Base-by-base conservation (phyloP, 148 eudicot genomes). In the Chenopodium suecicum region DNA sequence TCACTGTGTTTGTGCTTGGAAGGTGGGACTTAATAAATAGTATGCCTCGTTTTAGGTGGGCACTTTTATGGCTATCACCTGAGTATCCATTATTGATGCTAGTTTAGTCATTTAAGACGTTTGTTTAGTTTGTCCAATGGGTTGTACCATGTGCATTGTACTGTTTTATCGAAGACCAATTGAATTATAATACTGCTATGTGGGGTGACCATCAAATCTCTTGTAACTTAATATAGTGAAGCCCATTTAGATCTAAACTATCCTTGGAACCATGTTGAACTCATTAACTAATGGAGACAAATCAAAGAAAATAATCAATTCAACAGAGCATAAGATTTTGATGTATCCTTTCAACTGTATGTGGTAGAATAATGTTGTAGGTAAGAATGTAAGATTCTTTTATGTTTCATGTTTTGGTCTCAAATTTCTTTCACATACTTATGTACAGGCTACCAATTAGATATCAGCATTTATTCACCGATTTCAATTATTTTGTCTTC, bases 151-250 rank as follows among this genome's bases (percentile, higher is more conserved):
- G 76, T 62, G 80, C 76, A 9, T 71, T 71, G 32, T 74, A 22
- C 81, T 19, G 56, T 72, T 65, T 62, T 64, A 41, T 44, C 48
- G 4, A 73, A 9, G 50, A 64, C 37, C 67, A 82, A 70, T 34
- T 70, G 73, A 60, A 70, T 70, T 23, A 69, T 44, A 52, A 22
- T 6, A 27, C 22, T 76, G 37, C 16, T 64, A 54, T 52, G 83
- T 76, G 75, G 80, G 70, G 79, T 34, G 37, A 48, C 46, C 65
- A n/a, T 80, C 70, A 71, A 71, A 60, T 56, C 60, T 19, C 44
- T 82, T 82, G 70, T 29, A 64, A 65, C 37, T 72, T 37, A 73
- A 6, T 74, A n/a, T 25, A 16, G 7, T 37, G 67, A 70, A 78
- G 48, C 31, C 70, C 75, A 62, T 62, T 50, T 78, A 23, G 54